A percentile compares a stretch with the other conserved stretches of the same genome.
Conservation (phyloP, 495 filamentous ascomycete species). For the Tuber borchii region DNA sequence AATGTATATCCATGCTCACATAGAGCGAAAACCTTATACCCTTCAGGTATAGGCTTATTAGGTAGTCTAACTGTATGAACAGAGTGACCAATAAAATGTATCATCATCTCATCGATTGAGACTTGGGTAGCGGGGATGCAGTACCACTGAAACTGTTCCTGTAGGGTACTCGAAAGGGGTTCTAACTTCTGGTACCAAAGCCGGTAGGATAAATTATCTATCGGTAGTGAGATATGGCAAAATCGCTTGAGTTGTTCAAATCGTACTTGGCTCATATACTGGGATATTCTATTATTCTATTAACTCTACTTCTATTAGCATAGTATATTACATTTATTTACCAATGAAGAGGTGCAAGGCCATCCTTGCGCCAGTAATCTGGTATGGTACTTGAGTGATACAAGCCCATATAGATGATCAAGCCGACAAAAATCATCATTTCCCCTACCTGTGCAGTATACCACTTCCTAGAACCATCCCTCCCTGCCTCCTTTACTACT, state of each 20-base stretch:
- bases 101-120: constrained; percentile 19
- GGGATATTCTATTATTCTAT: neutral
- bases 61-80: constrained; percentile 15
- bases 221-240: neutral
- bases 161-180: neutral
- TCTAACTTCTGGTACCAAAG: neutral
- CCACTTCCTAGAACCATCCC: neutral
- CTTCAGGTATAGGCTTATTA: constrained; percentile 14
- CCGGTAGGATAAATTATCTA: neutral
- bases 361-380: neutral
- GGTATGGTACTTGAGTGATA: neutral
- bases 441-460: neutral
- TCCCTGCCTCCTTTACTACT: neutral
- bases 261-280: neutral
- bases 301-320: neutral
- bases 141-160: neutral
- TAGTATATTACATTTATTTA: neutral
- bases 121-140: constrained; percentile 4
- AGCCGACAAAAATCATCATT: neutral
- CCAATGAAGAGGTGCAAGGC: neutral
- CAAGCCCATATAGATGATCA: neutral
- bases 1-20: neutral
- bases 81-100: constrained; percentile 8
- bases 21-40: constrained; percentile 17
- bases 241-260: neutral